These are phyloP conservation scores for Yarrowia osloensis DNA, from an alignment of 805 yeast genomes.

Conservation along the genomic window DNA sequence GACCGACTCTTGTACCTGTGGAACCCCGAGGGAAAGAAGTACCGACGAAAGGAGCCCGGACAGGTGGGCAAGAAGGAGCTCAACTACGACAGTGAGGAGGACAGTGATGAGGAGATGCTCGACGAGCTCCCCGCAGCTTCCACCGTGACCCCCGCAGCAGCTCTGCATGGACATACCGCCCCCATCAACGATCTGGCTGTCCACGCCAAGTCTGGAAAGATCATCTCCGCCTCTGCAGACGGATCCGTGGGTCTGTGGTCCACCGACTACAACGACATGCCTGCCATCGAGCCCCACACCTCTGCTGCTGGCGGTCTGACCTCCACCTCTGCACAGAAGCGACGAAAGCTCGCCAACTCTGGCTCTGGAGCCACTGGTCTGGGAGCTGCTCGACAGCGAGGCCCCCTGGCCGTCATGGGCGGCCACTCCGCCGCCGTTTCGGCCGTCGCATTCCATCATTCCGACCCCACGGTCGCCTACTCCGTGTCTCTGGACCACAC, in stretches of 20 bases:
- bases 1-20: constrained; percentile 88
- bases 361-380: constrained; percentile 52
- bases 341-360: constrained; percentile 68
- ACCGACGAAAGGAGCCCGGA: constrained; percentile 29
- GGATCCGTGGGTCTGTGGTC: constrained; percentile 85
- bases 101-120: constrained; percentile 49
- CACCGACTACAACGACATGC: constrained; percentile 80
- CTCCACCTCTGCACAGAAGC: constrained; percentile 82
- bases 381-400: constrained; percentile 72
- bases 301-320: constrained; percentile 36
- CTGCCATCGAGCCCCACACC: constrained; percentile 51
- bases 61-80: constrained; percentile 28
- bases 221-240: constrained; percentile 85
- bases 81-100: constrained; percentile 35
- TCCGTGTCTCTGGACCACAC: constrained; percentile 96
- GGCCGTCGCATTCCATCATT: constrained; percentile 70
- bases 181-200: constrained; percentile 78
- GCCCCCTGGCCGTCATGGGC: constrained; percentile 76
- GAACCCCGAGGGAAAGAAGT: constrained; percentile 57
- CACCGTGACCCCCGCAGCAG: constrained; percentile 60
- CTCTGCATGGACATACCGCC: constrained; percentile 86
- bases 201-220: constrained; percentile 54
- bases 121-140: constrained; percentile 47
- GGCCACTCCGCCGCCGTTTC: constrained; percentile 88
- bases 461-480: constrained; percentile 80